Evolutionary conservation across 1,284 basidiomycete species (phyloP).

Genomic region (Boletus hoseneyae): DNA sequence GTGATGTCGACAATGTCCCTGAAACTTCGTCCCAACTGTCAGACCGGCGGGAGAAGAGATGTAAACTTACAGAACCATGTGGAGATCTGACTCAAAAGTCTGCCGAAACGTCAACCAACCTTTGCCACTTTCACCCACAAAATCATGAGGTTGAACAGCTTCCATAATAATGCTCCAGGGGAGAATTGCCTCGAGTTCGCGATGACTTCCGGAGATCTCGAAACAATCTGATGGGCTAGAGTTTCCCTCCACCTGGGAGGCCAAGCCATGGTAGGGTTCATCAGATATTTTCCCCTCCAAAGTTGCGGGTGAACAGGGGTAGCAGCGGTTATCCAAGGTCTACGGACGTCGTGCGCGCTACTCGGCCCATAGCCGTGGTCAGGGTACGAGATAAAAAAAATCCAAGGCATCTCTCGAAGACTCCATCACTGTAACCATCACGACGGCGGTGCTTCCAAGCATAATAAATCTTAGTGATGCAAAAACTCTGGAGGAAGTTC

Average conservation of each 20-base stretch:
- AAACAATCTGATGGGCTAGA: slow-evolving; percentile 9
- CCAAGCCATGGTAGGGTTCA: not conserved
- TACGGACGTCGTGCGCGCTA: not conserved
- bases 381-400: slow-evolving; percentile 1
- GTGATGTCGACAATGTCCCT: slow-evolving; percentile 26
- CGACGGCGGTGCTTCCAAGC: slow-evolving; percentile 24
- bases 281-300: not conserved
- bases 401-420: slow-evolving; percentile 5
- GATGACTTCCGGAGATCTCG: slow-evolving; percentile 12
- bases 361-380: slow-evolving; percentile 3
- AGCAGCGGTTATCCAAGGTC: not conserved
- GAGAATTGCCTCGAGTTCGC: slow-evolving; percentile 16
- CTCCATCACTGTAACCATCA: slow-evolving; percentile 29
- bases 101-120: slow-evolving; percentile 13
- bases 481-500: slow-evolving; percentile 27
- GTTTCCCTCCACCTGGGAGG: slow-evolving; percentile 4
- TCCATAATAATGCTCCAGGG: slow-evolving; percentile 30
- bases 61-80: slow-evolving; percentile 14
- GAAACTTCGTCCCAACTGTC: slow-evolving; percentile 15
- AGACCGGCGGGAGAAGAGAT: slow-evolving; percentile 30
- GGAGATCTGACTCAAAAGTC: slow-evolving; percentile 22
- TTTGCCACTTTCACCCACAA: slow-evolving; percentile 18
- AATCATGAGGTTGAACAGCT: slow-evolving; percentile 12
- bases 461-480: slow-evolving; percentile 28
- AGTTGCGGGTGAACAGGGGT: not conserved